Evolutionary conservation across 208 protist genomes (phyloP).

Genomic region (Naegleria lovaniensis): DNA sequence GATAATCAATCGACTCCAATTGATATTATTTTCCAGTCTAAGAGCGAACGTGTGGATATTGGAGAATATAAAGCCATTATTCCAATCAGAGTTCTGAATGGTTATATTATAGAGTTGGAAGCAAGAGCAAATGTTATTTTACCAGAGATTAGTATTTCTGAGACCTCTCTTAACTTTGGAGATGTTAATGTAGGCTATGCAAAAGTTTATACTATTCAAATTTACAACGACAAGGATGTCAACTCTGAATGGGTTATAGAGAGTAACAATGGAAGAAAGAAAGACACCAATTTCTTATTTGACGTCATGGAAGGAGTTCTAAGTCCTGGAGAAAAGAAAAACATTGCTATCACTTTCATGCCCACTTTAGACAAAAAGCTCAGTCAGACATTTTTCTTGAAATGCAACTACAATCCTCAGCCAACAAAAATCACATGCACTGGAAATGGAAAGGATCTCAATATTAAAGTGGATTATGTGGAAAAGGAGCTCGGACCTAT

Average conservation of each 20-base stretch:
- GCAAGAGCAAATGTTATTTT: constrained; percentile 79
- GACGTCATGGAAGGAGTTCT: constrained; percentile 62
- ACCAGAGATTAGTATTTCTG: constrained; percentile 63
- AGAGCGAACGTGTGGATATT: constrained; percentile 42
- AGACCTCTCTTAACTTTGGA: constrained; percentile 72
- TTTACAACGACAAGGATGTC: constrained; percentile 74
- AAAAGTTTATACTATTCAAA: constrained; percentile 64
- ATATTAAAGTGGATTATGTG: constrained; percentile 42
- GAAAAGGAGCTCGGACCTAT: constrained; percentile 60
- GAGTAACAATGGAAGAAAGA: constrained; percentile 17
- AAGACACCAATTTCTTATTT: constrained; percentile 53
- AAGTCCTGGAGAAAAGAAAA: constrained; percentile 48
- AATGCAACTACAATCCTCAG: constrained; percentile 42
- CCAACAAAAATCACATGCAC: constrained; percentile 30
- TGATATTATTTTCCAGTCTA: constrained; percentile 49
- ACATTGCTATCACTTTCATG: constrained; percentile 42
- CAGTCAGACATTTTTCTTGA: constrained; percentile 31
- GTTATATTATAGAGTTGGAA: constrained; percentile 67
- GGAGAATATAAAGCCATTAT: constrained; percentile 67
- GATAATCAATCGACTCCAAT: constrained; percentile 48
- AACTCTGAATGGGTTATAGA: constrained; percentile 70
- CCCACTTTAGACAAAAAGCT: constrained; percentile 28
- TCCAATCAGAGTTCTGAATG: constrained; percentile 66
- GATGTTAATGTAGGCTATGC: constrained; percentile 68
- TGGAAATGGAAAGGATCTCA: constrained; percentile 36